These are phyloP conservation scores for Gonapodya prolifera DNA, from an alignment of 192 early-diverging fungal species.

Conservation along the genomic window DNA sequence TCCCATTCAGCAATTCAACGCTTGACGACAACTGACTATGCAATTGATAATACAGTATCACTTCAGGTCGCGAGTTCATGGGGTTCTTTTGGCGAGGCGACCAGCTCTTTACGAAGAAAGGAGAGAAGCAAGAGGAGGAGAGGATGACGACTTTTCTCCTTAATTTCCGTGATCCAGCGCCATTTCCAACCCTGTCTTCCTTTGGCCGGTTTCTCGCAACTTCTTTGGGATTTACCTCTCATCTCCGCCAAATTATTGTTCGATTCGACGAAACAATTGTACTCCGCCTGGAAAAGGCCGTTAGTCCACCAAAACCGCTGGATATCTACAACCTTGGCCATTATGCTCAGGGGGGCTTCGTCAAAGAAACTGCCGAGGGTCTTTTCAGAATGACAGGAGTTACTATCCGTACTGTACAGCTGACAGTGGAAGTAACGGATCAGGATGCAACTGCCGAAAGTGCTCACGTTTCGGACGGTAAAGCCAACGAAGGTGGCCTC, in stretches of 20 bases:
- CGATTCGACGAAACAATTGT: constrained; percentile 45
- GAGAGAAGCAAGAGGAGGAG: constrained; percentile 19
- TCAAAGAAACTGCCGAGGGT: constrained; percentile 46
- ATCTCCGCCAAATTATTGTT: constrained; percentile 49
- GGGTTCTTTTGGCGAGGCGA: constrained; percentile 83
- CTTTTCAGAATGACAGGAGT: constrained; percentile 58
- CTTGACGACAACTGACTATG: too few relatives aligned
- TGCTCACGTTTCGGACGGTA: neutral
- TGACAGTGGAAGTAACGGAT: constrained; percentile 19
- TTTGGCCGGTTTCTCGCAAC: neutral
- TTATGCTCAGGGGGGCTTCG: constrained; percentile 10
- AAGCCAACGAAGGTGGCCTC: neutral
- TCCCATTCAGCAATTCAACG: too few relatives aligned
- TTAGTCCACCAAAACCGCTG: constrained; percentile 47
- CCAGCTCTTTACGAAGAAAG: constrained; percentile 70
- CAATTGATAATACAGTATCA: constrained; percentile 28
- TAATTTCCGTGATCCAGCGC: constrained; percentile 59
- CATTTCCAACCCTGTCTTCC: constrained; percentile 27
- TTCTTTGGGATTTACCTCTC: constrained; percentile 59
- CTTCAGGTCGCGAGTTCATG: constrained; percentile 64
- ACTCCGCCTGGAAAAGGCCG: constrained; percentile 51
- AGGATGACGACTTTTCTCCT: constrained; percentile 65
- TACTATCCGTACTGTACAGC: constrained; percentile 37
- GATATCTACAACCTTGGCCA: constrained; percentile 18
- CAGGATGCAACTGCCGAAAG: neutral